Evolutionary conservation across 805 yeast genomes (phyloP), one percentile per base, ranked within the genome.

Genomic region (Candida hispaniensis): DNA sequence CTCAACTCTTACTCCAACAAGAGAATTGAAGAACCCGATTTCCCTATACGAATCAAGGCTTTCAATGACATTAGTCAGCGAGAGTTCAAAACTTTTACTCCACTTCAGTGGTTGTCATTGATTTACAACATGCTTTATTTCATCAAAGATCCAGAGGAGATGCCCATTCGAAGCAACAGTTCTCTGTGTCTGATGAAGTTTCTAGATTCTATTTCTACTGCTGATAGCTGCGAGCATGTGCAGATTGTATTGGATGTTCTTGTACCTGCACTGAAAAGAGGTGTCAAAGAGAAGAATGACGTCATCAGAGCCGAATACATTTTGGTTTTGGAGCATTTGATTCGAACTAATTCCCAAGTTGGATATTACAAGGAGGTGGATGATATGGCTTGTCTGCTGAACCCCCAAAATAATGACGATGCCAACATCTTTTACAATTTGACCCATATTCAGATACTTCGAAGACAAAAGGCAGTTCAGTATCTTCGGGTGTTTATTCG

Each of bases 401-500:
- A 61, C 47, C 30, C 25, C 17, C 64, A 68, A 34, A 76, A 75
- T 25, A 93, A 83, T 47, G 88, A 76, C 21, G 96, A 85, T 47
- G 79, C 83, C 4, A 76, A 82, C 54, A 79, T 82, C 50, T 82
- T 82, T 56, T 52, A 59, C 26, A 83, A 85, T 47, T 65, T 91
- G 30, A 68, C 67, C 41, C 95, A 88, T 54, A 74, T 88, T 21
- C 98, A 88, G 59, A 48, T 78, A 7, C 83, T 78, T 49, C 72
- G 93, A 58, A 77, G 95, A 47, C 85, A 79, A 54, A 68, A 85
- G 47, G 94, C 97, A 0, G 65, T 88, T 14, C 68, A 73, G 47
- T 67, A 79, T 40, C 56, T 86, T 17, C 66, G 67, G 7, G 73
- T 64, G 4, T 47, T 65, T 26, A 67, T 72, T 5, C 40, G 53